Evolutionary conservation across 805 yeast genomes (phyloP).

Genomic region (Yamadazyma nakazawae): DNA sequence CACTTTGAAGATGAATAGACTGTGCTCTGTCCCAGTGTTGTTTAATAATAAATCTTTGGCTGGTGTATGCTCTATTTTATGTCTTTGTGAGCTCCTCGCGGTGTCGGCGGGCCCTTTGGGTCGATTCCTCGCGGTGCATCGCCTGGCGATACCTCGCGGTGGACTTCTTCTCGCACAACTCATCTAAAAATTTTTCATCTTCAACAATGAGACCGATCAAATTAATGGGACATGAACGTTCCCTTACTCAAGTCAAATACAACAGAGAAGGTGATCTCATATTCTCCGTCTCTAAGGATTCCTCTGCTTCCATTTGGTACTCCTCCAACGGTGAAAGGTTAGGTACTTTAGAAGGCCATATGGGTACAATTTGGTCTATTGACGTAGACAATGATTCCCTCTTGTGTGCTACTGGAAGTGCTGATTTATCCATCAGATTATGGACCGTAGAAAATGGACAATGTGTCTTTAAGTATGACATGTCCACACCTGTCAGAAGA

Average conservation of each 20-base stretch:
- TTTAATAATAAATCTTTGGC: too few species aligned
- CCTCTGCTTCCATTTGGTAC: constrained; percentile 87
- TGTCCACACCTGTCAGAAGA: constrained; percentile 84
- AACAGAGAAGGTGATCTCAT: constrained; percentile 94
- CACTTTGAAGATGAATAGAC: too few species aligned
- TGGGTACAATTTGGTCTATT: constrained; percentile 93
- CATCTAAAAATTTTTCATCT: constrained; percentile 11
- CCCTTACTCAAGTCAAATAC: constrained; percentile 92
- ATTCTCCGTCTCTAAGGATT: constrained; percentile 90
- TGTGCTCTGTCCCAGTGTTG: too few species aligned
- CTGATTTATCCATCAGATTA: constrained; percentile 79
- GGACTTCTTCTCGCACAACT: neutral
- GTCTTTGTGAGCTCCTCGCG: neutral
- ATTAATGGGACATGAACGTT: constrained; percentile 95
- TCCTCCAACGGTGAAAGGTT: constrained; percentile 94
- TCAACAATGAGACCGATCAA: constrained; percentile 46
- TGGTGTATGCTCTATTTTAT: too few species aligned
- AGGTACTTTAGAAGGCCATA: constrained; percentile 82
- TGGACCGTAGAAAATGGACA: constrained; percentile 84
- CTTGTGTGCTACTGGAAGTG: constrained; percentile 81
- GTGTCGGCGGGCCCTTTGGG: neutral
- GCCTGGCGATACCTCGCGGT: neutral
- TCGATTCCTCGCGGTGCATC: neutral
- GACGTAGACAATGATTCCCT: constrained; percentile 75
- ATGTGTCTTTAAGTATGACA: constrained; percentile 66